Evolutionary conservation across 345 rosid genomes (phyloP), one percentile per base, ranked within the genome.

Genomic region (Balakata baccata): DNA sequence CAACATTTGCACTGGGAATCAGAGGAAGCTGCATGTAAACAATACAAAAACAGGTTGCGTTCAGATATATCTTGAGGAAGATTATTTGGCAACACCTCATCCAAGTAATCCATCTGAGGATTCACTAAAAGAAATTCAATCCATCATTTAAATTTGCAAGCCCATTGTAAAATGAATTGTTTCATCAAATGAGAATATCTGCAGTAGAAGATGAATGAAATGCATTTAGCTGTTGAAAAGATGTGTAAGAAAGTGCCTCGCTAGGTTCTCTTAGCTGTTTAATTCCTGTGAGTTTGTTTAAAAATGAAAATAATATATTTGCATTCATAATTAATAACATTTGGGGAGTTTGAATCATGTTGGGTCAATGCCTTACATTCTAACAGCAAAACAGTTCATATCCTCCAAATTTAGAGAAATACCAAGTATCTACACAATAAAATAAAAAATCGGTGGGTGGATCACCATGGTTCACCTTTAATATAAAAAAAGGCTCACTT

Each of bases 71-170:
- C 47, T 10, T 0, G 10, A 13, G 39, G 38, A 49, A 20, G 54
- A 57, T 57, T 61, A 58, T 41, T 47, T 49, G 41, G 7, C 7
- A 11, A 25, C 47, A 54, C 38, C 4, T 64, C 70, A 76, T 25
- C 34, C 63, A 41, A 13, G 60, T 51, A 49, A 13, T 45, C 11
- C 6, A 25, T 23, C 80, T 77, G 76, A 41, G 10, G 7, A 43
- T 43, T 43, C 47, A 43, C 7, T 43, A 1, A 20, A 64, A n/a
- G 16, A 39, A 17, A 53, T 2, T 22, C 5, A 0, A 56, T 64
- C 7, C 16, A 73, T 62, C 46, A 29, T 25, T 43, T 43, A 49
- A 39, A 54, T 6, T 17, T 54, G 20, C 7, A 17, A 54, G 1
- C 59, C 17, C 23, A 54, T 54, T 11, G 7, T 54, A 54, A 54